These are phyloP conservation scores for Fennellomyces sp. DNA, from an alignment of 371 early-diverging fungal genomes.

Conservation along the genomic window DNA sequence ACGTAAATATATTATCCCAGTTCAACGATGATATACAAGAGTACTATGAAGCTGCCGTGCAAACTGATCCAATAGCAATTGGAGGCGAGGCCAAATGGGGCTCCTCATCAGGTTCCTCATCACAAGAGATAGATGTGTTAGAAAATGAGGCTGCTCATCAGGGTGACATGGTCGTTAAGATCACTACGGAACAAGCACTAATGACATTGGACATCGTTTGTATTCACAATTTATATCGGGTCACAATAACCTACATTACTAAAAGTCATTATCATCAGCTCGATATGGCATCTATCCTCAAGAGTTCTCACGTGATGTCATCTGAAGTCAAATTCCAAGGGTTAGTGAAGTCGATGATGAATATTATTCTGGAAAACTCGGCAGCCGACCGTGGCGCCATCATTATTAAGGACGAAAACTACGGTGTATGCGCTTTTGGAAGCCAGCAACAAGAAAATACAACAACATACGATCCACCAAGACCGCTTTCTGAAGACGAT, in stretches of 20 bases:
- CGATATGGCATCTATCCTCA: conserved; percentile 52
- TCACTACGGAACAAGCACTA: conserved; percentile 45
- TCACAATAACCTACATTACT: not conserved
- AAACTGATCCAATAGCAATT: conserved; percentile 45
- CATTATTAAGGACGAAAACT: conserved; percentile 49
- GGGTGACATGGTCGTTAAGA: conserved; percentile 36
- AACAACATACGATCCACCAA: conserved; percentile 45
- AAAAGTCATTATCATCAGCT: not conserved
- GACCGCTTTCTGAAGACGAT: conserved; percentile 33
- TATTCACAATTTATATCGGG: not conserved
- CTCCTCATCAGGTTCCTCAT: conserved; percentile 16
- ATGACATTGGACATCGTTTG: conserved; percentile 46
- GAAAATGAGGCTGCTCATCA: conserved; percentile 33
- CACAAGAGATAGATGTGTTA: not conserved
- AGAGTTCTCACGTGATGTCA: conserved; percentile 50
- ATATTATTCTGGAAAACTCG: conserved; percentile 48
- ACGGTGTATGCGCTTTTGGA: conserved; percentile 45
- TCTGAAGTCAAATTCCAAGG: conserved; percentile 49
- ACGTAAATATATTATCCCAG: conserved; percentile 20
- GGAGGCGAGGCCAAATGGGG: conserved; percentile 35
- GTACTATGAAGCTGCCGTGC: not conserved
- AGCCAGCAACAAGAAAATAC: conserved; percentile 39
- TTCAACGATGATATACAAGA: conserved; percentile 33
- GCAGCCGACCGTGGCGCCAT: conserved; percentile 53
- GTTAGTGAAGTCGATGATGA: conserved; percentile 42